A percentile compares a stretch with the other conserved stretches of the same genome.
phyloP scores from a whole-genome alignment of 2,329 filamentous ascomycete genomes.

The Pseudonectria buxi region DNA sequence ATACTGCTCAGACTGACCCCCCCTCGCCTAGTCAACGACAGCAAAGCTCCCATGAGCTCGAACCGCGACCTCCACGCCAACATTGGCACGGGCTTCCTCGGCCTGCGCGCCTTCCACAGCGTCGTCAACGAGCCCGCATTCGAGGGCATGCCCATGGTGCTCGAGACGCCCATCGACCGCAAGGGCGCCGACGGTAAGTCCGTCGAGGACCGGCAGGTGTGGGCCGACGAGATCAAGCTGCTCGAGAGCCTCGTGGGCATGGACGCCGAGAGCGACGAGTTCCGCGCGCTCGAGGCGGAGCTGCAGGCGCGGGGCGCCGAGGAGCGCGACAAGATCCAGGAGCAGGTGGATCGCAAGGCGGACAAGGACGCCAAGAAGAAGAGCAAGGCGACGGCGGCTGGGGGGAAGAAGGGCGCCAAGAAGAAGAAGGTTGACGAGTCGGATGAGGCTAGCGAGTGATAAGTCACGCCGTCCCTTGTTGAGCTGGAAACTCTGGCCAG shows the following conservation, averaged over 20 bases:
- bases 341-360: constrained; percentile 70
- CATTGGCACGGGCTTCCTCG: constrained; percentile 91
- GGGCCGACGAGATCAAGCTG: constrained; percentile 92
- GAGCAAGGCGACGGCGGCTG: constrained; percentile 12
- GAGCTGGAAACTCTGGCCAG: neutral
- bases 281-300: constrained; percentile 55
- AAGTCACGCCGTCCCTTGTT: constrained; percentile 3
- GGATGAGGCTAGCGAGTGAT: constrained; percentile 29
- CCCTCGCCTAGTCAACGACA: constrained; percentile 71
- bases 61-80: constrained; percentile 90
- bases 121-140: constrained; percentile 78
- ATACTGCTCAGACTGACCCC: constrained; percentile 2
- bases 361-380: constrained; percentile 47
- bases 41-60: constrained; percentile 78
- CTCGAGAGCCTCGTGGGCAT: constrained; percentile 82
- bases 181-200: constrained; percentile 58
- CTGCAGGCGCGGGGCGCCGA: constrained; percentile 60
- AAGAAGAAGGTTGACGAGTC: constrained; percentile 30
- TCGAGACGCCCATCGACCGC: constrained; percentile 89
- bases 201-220: constrained; percentile 72
- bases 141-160: constrained; percentile 75
- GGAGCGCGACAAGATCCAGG: constrained; percentile 69
- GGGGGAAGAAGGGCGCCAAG: constrained; percentile 17
- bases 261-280: constrained; percentile 69
- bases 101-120: constrained; percentile 82